Conservation (phyloP, 345 rosid genomes). For the Lumnitzera racemosa region DNA sequence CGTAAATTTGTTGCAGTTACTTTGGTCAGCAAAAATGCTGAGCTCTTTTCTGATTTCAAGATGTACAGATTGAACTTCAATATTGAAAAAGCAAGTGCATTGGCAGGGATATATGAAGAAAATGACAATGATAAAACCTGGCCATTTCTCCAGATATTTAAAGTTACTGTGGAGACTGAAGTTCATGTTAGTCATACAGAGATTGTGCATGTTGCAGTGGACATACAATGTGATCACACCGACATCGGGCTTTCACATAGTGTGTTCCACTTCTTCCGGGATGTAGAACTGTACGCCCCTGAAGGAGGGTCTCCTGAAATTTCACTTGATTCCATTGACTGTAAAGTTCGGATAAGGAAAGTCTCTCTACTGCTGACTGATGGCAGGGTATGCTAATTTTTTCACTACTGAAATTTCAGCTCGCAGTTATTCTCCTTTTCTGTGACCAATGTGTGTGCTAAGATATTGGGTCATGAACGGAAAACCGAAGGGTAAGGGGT, state of each 20-base stretch:
- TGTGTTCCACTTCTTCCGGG: conserved; percentile 61
- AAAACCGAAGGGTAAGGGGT: no score
- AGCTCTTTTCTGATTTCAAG: conserved; percentile 32
- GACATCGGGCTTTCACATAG: conserved; percentile 65
- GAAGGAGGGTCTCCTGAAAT: conserved; percentile 44
- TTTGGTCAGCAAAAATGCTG: conserved; percentile 32
- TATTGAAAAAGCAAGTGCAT: conserved; percentile 44
- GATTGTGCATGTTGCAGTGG: conserved; percentile 21
- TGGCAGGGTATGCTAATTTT: conserved; percentile 58
- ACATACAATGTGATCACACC: conserved; percentile 44
- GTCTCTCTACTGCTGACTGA: conserved; percentile 69
- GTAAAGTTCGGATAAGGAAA: conserved; percentile 47
- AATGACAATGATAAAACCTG: conserved; percentile 28
- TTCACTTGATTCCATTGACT: conserved; percentile 28
- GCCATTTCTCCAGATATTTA: conserved; percentile 55
- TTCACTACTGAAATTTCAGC: background rate
- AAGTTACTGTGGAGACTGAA: conserved; percentile 38
- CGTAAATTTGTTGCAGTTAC: conserved; percentile 42
- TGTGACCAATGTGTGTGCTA: no score
- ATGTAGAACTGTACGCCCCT: conserved; percentile 37
- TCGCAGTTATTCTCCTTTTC: conserved; percentile 3
- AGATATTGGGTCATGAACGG: no score
- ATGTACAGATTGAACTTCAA: conserved; percentile 39
- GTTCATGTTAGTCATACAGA: conserved; percentile 30
- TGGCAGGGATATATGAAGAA: conserved; percentile 27